Base-by-base conservation (phyloP, 495 filamentous ascomycete species). In the Aspergillus incahuasiensis region DNA sequence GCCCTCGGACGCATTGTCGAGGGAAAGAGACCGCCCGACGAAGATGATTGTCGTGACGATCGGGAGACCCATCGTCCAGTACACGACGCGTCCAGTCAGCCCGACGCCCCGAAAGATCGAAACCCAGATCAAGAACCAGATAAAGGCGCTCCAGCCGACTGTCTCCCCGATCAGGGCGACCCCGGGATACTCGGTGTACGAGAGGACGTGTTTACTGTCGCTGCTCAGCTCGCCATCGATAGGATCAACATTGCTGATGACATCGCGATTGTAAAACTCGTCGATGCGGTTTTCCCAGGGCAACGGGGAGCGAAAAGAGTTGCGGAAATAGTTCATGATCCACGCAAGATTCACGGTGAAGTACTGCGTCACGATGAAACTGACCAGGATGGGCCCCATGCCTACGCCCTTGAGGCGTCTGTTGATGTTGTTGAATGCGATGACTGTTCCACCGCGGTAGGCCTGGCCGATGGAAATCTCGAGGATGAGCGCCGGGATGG, bases 401-500 rank as follows among this genome's bases (percentile, higher is more conserved):
- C 71, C 72, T 20, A 69, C 65, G 8, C 72, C 71, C 43, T 71
- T 71, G 24, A 74, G 52, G 3, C 70, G 64, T 25, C 55, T 48
- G 43, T 70, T 67, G 42, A 74, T 57, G 30, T 69, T 73, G 58
- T 75, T 70, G 62, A 65, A 74, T 7, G 72, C 67, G 28, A 72
- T 68, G 47, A 70, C 64, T 3, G 62, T 62, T 16, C 71, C 72
- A 18, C 71, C 71, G 12, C 71, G 69, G 54, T 75, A 74, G 1
- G 71, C 72, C 50, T 73, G 66, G 9, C 72, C 73, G 54, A 73
- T 69, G 4, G 68, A 49, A 41, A 75, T 68, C 43, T 75, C 72
- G 55, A 68, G 74, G 48, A 78, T 67, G 35, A 80, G 68, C 35
- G 74, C 74, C 9, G 74, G 73, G 38, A 79, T 70, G 24, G 76